Evolutionary conservation across 805 yeast genomes (phyloP), one percentile per base, ranked within the genome.

Genomic region (Teunomyces barrocoloradensis): DNA sequence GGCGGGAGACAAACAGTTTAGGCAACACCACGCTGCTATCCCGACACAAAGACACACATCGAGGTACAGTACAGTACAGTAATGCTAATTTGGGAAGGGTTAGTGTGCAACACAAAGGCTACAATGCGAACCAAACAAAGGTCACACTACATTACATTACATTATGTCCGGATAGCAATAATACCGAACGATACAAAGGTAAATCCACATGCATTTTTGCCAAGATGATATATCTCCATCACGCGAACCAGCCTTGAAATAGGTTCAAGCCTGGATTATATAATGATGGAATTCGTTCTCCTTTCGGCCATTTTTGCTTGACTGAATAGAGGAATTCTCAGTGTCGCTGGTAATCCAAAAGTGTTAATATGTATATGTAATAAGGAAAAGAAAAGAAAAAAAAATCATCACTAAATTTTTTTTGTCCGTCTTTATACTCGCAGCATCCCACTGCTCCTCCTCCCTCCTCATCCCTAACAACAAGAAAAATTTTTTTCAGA

Each of bases 221-320:
- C 15, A 18, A 20, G 40, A 35, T 20, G 20, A 21, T 73, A 21
- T 73, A 73, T 73, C 43, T 52, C 74, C 77, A 66, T 64, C 74
- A 70, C 64, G 77, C 77, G 76, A 73, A 73, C 73, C 70, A 65
- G 51, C 44, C 50, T 40, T 51, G 52, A 57, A 51, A 23, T 20
- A 29, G 37, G 21, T 25, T 46, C 21, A 43, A 54, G 47, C 23
- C 55, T 65, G 67, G 73, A 71, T 71, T 70, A 63, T 66, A 61
- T 58, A 64, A 59, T 61, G 66, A 55, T 51, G 64, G 63, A 33
- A 20, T 34, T 29, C 57, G 47, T 47, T 73, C 75, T 73, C 65
- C 77, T 66, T 73, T 73, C 69, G 68, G 78, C 78, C 78, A 73
- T 73, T 73, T 71, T 45, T 73, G 78, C 78, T 70, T 55, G 57